Base-by-base conservation (phyloP, 441 rosid species). In the Sinapis alba region DNA sequence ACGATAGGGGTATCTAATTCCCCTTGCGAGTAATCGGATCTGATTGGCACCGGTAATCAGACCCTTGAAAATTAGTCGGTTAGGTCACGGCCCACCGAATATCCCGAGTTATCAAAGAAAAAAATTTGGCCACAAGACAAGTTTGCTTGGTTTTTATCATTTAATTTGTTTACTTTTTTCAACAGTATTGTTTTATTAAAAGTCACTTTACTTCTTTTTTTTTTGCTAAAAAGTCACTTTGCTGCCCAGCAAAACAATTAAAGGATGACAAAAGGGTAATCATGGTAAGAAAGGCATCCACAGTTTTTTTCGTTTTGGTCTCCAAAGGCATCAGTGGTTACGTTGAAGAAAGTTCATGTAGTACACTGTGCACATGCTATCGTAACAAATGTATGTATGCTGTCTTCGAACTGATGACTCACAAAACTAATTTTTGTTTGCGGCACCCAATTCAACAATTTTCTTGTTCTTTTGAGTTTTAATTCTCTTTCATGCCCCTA, bases 401-500 rank as follows among this genome's bases (percentile, higher is more conserved):
- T 10, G 7, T 54, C 27, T 54, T 20, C n/a, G 1, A 20, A 5
- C 16, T 2, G 11, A 54, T 21, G 8, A 16, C 66, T 34, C 28
- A 20, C 20, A 36, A 38, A 63, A 63, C 32, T 32, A 63, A 3
- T 19, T 63, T 36, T 28, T 32, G 30, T 62, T 62, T 36, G 15
- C n/a, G 7, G 38, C 43, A 58, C 19, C 20, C 62, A 58, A 3
- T 58, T n/a, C 38, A 59, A 58, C 61, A 24, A 57, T n/a, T 57
- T 24, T 13, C 1, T 57, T 57, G 7, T 21, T 15, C 5, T 60
- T 8, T 38, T 5, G 26, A 23, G 6, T 13, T 12, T 6, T 6
- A 26, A 70, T 19, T 50, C 7, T 53, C 11, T 24, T 11, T 53
- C 43, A 72, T 56, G 60, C 15, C 60, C 71, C 50, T 41, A 15